Evolutionary conservation across 768 basidiomycete species (phyloP), one percentile per base, ranked within the genome.

Genomic region (Lentinula raphanica): DNA sequence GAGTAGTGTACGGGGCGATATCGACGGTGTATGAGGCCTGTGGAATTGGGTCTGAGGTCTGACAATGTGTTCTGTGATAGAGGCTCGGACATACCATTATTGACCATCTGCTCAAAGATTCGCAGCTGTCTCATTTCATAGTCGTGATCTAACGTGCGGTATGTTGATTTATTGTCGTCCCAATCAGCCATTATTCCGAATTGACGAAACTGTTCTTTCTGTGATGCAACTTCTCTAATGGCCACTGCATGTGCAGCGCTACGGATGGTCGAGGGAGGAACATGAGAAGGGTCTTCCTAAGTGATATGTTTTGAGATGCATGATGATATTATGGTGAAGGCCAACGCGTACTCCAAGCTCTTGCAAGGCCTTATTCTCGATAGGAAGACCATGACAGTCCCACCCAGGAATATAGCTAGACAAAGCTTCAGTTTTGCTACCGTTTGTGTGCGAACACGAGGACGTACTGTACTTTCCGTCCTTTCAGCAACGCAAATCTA

Each of bases 361-460:
- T 59, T 88, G 77, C 35, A 99, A 74, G 0, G 94, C 91, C 66
- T 97, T 98, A 63, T 93, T 92, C 69, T 98, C 96, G 60, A 98
- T 98, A 0, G 96, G 96, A 12, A 98, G 83, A 5, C 96, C 96
- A 69, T 99, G 96, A 65, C 96, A 98, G 66, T 99, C 96, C 93
- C 94, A 99, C 9, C 96, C 96, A 35, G 96, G 95, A 13, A 90
- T 71, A 72, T 95, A 98, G 66, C 96, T 98, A 58, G 12, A 35
- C 56, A n/a, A 29, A 29, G 23, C 6, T 40, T 25, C 17, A 28
- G 15, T 53, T 36, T 25, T n/a, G 7, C 8, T 36, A 7, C 15
- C 27, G 15, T 35, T 44, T 25, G 7, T 17, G 12, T 23, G 19
- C 27, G 8, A 9, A 12, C 5, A 13, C 3, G 21, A 5, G 12